Conservation (phyloP, 2,329 filamentous ascomycete genomes). For the Cytospora piceae region DNA sequence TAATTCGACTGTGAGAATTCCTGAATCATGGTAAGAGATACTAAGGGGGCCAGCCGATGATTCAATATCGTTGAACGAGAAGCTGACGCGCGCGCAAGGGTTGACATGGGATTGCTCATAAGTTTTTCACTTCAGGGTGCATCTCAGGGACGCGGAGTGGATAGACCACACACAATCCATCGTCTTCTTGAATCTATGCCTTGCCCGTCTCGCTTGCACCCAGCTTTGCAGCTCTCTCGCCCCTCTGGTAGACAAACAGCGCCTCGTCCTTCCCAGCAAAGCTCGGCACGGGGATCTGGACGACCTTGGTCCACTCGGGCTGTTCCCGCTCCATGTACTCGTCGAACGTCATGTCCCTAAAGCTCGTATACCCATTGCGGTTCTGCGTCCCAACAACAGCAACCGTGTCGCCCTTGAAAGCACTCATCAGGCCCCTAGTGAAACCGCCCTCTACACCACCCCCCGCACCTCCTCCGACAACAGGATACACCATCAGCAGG, state of each 20-base stretch:
- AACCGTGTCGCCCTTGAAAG: constrained; percentile 66
- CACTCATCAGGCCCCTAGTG: constrained; percentile 62
- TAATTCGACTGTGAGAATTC: too few relatives aligned
- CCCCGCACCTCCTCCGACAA: constrained; percentile 66
- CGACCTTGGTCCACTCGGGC: constrained; percentile 59
- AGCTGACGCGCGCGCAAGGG: too few relatives aligned
- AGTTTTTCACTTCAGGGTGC: too few relatives aligned
- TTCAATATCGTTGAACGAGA: too few relatives aligned
- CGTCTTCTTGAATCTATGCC: not conserved
- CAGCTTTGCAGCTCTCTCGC: constrained; percentile 40
- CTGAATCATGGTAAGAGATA: too few relatives aligned
- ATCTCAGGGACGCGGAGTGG: too few relatives aligned
- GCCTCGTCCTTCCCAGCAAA: constrained; percentile 80
- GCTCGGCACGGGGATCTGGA: constrained; percentile 70
- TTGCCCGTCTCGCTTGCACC: not conserved
- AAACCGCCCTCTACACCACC: constrained; percentile 68
- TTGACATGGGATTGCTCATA: too few relatives aligned
- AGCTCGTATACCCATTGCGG: constrained; percentile 73
- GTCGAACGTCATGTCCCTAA: constrained; percentile 65
- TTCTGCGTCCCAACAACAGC: constrained; percentile 79
- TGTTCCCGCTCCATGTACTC: constrained; percentile 66
- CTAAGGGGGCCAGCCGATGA: too few relatives aligned
- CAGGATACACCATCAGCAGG: constrained; percentile 73
- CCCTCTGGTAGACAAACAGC: constrained; percentile 66
- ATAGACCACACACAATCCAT: not conserved